phyloP scores from a whole-genome alignment of 441 rosid genomes.

The Theobroma grandiflorum region DNA sequence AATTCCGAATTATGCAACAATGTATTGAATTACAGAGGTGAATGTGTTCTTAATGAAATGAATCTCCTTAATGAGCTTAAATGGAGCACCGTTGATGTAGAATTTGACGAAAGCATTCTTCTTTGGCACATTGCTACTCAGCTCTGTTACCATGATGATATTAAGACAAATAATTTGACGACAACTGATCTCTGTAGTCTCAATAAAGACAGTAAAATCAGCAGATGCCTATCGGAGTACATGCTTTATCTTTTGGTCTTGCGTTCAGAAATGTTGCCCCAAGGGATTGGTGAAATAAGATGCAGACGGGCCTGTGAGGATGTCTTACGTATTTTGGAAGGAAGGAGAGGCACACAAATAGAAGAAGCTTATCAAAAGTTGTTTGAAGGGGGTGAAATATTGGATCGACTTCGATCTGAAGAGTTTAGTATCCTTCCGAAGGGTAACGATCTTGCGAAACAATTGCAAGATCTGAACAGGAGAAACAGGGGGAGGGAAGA shows the following conservation, averaged over 20 bases:
- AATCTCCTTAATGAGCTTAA: neutral
- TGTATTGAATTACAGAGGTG: neutral
- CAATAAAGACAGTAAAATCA: slow-evolving; percentile 9
- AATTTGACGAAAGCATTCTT: slow-evolving; percentile 16
- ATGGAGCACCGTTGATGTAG: slow-evolving; percentile 11
- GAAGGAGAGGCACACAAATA: neutral
- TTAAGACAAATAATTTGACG: too few species aligned
- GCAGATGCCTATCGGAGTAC: slow-evolving; percentile 24
- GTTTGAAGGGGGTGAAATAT: neutral
- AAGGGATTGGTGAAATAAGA: slow-evolving; percentile 29
- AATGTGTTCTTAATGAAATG: neutral
- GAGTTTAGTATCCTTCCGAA: slow-evolving; percentile 18
- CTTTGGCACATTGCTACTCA: slow-evolving; percentile 35
- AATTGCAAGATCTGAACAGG: neutral
- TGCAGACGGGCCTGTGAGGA: slow-evolving; percentile 25
- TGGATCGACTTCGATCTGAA: neutral
- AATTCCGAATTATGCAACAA: neutral
- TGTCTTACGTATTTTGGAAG: neutral
- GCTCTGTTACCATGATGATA: slow-evolving; percentile 20
- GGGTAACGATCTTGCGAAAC: slow-evolving; percentile 15
- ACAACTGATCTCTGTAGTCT: too few species aligned
- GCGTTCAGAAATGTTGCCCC: slow-evolving; percentile 30
- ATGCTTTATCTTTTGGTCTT: slow-evolving; percentile 28
- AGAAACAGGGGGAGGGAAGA: neutral
- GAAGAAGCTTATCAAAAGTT: neutral